Percentiles rank a stretch among this genome's conserved stretches.
Evolutionary conservation across 1,284 basidiomycete genomes (phyloP).

Genomic region (Puccinia novopanici): DNA sequence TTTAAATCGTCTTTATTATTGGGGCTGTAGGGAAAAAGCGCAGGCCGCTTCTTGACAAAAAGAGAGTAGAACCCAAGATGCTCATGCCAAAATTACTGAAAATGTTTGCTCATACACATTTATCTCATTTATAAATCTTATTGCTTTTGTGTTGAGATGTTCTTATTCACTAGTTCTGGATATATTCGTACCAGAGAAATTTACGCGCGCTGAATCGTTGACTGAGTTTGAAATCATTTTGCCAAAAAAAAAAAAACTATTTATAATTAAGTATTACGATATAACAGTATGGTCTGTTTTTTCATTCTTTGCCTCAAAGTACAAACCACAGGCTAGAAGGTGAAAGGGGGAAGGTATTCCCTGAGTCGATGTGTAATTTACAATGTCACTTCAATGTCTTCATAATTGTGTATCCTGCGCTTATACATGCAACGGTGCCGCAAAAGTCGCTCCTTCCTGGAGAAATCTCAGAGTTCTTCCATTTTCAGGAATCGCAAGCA

Average conservation of each 20-base stretch:
- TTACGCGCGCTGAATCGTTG: not conserved
- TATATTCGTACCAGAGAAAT: not conserved
- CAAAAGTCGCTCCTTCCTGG: not conserved
- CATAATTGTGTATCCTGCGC: not conserved
- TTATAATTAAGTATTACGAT: no score
- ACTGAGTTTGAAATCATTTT: slow-evolving; percentile 10
- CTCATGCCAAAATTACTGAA: not conserved
- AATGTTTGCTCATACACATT: not conserved
- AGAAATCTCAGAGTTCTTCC: not conserved
- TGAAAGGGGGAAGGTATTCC: not conserved
- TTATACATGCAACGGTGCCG: not conserved
- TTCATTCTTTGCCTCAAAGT: not conserved
- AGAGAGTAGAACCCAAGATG: slow-evolving; percentile 11
- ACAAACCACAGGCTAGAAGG: not conserved
- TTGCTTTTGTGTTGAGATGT: not conserved
- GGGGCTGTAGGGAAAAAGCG: not conserved
- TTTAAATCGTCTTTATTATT: not conserved
- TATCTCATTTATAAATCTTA: not conserved
- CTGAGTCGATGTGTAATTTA: not conserved
- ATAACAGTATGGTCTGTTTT: no score
- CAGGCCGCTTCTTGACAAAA: not conserved
- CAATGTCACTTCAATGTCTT: not conserved
- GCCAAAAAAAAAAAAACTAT: not conserved
- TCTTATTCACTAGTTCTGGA: not conserved
- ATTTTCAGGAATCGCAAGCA: not conserved